Conservation (phyloP, 345 rosid species). For the Firmiana major region DNA sequence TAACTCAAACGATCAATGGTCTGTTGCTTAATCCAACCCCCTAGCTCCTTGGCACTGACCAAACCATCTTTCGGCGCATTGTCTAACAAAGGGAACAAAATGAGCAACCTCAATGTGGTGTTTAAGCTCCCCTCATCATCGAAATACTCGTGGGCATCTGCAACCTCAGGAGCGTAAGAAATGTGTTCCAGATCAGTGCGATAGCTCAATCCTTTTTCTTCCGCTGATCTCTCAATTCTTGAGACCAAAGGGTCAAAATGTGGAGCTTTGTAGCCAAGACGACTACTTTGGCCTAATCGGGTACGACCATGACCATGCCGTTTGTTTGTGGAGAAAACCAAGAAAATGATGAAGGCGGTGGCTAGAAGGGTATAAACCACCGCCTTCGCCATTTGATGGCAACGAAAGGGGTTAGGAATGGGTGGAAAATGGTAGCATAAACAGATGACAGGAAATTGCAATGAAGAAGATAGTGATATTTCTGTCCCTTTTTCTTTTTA, state of each 20-base stretch:
- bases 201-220: conserved; percentile 15
- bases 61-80: conserved; percentile 46
- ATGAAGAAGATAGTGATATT: not conserved
- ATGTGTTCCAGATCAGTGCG: conserved; percentile 7
- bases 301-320: conserved; percentile 5
- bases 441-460: not conserved
- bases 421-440: not conserved
- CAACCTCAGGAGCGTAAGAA: not conserved
- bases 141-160: conserved; percentile 31
- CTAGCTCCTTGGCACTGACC: conserved; percentile 54
- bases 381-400: conserved; percentile 53
- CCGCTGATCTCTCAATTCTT: conserved; percentile 34
- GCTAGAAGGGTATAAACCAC: conserved; percentile 46
- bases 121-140: conserved; percentile 43
- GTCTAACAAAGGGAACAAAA: conserved; percentile 64
- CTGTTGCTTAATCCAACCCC: conserved; percentile 50
- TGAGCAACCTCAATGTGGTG: conserved; percentile 48
- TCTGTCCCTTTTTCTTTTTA: not conserved
- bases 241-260: conserved; percentile 57
- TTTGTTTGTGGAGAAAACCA: conserved; percentile 23
- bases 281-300: conserved; percentile 30
- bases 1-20: conserved; percentile 44
- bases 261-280: conserved; percentile 43
- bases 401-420: not conserved
- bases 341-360: conserved; percentile 35